Percentiles rank a stretch among this genome's conserved stretches.
Conservation (phyloP, 2,329 filamentous ascomycete species). For the Cadophora sp. region DNA sequence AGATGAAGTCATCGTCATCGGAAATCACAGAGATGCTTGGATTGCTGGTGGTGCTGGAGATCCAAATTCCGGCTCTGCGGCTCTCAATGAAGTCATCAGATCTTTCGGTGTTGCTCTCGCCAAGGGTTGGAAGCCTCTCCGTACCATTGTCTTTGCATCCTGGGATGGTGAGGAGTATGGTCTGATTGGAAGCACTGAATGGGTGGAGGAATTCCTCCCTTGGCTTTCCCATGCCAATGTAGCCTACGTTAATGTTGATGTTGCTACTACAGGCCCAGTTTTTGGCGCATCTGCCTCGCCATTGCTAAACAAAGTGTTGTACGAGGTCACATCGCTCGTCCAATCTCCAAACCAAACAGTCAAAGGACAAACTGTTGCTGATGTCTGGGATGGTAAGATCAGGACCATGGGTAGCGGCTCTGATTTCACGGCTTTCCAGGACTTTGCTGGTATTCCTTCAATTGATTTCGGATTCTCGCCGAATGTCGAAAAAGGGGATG, state of each 20-base stretch:
- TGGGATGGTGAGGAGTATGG: conserved; percentile 83
- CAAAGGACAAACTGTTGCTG: conserved; percentile 47
- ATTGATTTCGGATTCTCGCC: conserved; percentile 61
- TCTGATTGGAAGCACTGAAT: conserved; percentile 81
- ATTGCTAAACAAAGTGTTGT: conserved; percentile 66
- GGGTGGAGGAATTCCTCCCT: conserved; percentile 82
- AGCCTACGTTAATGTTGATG: conserved; percentile 81
- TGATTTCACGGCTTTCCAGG: conserved; percentile 72
- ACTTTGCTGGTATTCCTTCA: conserved; percentile 57
- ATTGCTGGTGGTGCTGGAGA: conserved; percentile 84
- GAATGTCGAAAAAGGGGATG: conserved; percentile 24
- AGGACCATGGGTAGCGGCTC: conserved; percentile 67
- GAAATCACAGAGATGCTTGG: conserved; percentile 94
- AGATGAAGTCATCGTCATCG: conserved; percentile 86
- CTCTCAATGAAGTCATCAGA: conserved; percentile 79
- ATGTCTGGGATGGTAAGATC: conserved; percentile 60
- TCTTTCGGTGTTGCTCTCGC: conserved; percentile 75
- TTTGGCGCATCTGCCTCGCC: conserved; percentile 66
- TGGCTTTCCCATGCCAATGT: conserved; percentile 77
- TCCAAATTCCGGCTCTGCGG: conserved; percentile 82
- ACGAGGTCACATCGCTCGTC: conserved; percentile 60
- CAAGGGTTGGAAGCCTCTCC: conserved; percentile 81
- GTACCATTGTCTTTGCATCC: conserved; percentile 86
- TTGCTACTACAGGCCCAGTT: conserved; percentile 64
- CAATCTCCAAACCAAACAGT: conserved; percentile 48